Percentiles rank a stretch among this genome's conserved stretches.
phyloP scores from a whole-genome alignment of 805 yeast genomes.

The Candida morakotiae region DNA sequence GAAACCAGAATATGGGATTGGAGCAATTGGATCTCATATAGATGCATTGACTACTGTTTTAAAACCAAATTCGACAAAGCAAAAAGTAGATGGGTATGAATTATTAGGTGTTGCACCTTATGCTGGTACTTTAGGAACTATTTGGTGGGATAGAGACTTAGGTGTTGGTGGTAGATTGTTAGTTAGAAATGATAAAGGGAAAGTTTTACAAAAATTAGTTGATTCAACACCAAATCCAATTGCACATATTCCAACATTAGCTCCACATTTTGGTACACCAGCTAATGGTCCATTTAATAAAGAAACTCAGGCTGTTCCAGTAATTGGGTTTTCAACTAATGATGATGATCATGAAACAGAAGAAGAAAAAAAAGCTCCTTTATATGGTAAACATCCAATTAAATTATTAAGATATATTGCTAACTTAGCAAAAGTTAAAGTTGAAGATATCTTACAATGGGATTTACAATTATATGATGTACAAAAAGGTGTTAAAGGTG shows the following conservation, averaged over 20 bases:
- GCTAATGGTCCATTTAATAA: conserved; percentile 68
- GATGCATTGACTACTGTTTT: conserved; percentile 67
- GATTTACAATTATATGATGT: conserved; percentile 81
- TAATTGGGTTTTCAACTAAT: conserved; percentile 54
- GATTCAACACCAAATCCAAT: conserved; percentile 64
- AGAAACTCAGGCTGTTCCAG: conserved; percentile 77
- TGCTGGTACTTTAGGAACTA: conserved; percentile 60
- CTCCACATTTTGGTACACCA: conserved; percentile 80
- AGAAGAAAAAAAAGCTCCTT: conserved; percentile 59
- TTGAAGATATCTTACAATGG: conserved; percentile 59
- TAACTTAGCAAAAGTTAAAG: conserved; percentile 51
- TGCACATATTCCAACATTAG: conserved; percentile 79
- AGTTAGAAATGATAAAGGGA: conserved; percentile 33
- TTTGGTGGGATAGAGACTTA: conserved; percentile 84
- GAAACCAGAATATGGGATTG: conserved; percentile 62
- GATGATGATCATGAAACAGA: conserved; percentile 48
- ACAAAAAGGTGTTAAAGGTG: conserved; percentile 76
- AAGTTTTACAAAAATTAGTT: conserved; percentile 42
- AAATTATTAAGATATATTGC: conserved; percentile 67
- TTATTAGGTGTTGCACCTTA: conserved; percentile 82
- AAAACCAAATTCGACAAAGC: conserved; percentile 67
- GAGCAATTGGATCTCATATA: conserved; percentile 69
- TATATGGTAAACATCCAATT: conserved; percentile 65
- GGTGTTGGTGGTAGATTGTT: conserved; percentile 80
- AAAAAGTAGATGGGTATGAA: conserved; percentile 67